Percentiles rank a stretch among this genome's conserved stretches.
phyloP scores from a whole-genome alignment of 2,329 filamentous ascomycete species.

The Cytospora piceicola region DNA sequence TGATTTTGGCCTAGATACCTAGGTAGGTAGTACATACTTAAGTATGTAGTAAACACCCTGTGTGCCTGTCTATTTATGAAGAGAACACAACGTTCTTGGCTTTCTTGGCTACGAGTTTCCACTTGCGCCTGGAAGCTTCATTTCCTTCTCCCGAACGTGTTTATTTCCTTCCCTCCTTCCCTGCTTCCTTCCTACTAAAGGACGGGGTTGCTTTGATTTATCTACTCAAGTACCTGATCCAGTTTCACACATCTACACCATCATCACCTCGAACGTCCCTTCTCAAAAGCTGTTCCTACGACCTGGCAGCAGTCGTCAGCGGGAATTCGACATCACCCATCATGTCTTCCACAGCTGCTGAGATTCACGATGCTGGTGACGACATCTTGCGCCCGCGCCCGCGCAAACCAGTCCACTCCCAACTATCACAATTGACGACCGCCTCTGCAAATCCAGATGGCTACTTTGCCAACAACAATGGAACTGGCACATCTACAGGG shows the following conservation, averaged over 20 bases:
- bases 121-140: background rate
- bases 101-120: background rate
- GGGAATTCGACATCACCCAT: background rate
- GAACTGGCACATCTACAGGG: slow-evolving; percentile 45
- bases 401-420: slow-evolving; percentile 53
- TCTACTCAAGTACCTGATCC: no score
- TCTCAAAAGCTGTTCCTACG: background rate
- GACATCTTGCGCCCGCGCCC: slow-evolving; percentile 54
- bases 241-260: background rate
- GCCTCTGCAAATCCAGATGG: slow-evolving; percentile 43
- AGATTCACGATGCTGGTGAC: slow-evolving; percentile 42
- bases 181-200: background rate
- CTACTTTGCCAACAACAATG: slow-evolving; percentile 39
- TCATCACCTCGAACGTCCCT: background rate
- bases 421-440: slow-evolving; percentile 48
- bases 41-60: no score
- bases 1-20: no score
- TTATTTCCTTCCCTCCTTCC: background rate
- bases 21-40: no score
- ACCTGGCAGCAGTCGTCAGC: background rate
- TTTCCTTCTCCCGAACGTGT: background rate
- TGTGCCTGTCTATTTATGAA: no score
- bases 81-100: no score
- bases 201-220: background rate
- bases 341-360: slow-evolving; percentile 38